Base-by-base conservation (phyloP, 192 early-diverging fungal species). In the Funneliformis mosseae region DNA sequence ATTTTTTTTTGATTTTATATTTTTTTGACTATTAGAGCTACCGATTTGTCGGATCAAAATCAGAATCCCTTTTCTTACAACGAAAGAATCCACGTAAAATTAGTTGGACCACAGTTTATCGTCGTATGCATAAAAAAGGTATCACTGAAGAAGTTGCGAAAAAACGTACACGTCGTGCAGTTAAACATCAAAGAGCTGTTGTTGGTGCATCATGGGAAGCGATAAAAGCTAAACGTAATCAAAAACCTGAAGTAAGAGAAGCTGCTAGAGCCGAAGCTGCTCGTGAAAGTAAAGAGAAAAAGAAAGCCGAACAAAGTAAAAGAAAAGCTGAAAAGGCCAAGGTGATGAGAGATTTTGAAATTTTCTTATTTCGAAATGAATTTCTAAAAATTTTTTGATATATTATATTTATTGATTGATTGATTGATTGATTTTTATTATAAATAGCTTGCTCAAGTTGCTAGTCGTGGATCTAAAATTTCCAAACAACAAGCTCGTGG, bases 41-140 rank as follows among this genome's bases (percentile, higher is more conserved):
- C 96, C 96, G 94, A 83, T 98, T 99, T 89, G 88, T 98, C 86
- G 96, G 94, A 92, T 96, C 95, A 73, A 99, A 99, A 94, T 89
- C 89, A 84, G 95, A 97, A 89, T 98, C 97, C 69, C 92, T 96
- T 86, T 99, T 98, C 94, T 89, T 96, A 81, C 97, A 98, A 91
- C 91, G 92, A 87, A 90, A 94, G 89, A 99, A 99, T 93, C 96
- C 97, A 61, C 95, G 97, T 84, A 97, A 97, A 92, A 91, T 99
- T 83, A 89, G 90, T 88, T 99, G 98, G 98, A 98, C 98, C 70
- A 89, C 92, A 62, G 93, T 97, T 81, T 98, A 93, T 95, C 95
- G 98, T 87, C 96, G 95, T 90, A 91, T 97, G 85, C 95, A 98
- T 93, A 96, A 96, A 92, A 99, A 99, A 95, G 98, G 97, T 88